A percentile compares a stretch with the other conserved stretches of the same genome.
Conservation (phyloP, 177 flowering plant species). For the Vitis hybrid region DNA sequence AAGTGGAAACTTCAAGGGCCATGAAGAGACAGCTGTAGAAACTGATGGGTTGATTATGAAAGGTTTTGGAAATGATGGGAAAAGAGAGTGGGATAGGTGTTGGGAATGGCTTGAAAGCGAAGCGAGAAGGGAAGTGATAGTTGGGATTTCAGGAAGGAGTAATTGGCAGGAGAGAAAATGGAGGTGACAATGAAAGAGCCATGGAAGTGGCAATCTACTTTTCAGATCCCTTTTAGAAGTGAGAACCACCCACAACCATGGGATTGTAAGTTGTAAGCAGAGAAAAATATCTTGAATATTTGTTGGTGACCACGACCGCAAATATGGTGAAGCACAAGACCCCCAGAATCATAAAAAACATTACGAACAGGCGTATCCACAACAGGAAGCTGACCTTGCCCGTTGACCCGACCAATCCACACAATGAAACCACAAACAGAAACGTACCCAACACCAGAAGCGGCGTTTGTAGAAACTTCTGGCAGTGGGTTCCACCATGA, state of each 20-base stretch:
- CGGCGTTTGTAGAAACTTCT: constrained; percentile 25
- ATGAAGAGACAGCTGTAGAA: constrained; percentile 11
- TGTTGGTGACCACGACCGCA: background rate
- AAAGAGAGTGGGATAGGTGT: background rate
- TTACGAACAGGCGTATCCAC: constrained; percentile 22
- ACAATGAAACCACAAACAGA: constrained; percentile 26
- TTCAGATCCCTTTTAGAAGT: too few species aligned
- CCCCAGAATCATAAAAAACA: constrained; percentile 24
- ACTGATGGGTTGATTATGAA: background rate
- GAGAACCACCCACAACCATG: too few species aligned
- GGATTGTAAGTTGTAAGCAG: too few species aligned
- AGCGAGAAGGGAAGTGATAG: background rate
- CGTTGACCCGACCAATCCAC: constrained; percentile 37
- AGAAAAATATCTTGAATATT: too few species aligned
- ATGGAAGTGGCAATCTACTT: too few species aligned
- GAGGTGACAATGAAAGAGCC: background rate
- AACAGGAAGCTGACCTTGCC: constrained; percentile 17
- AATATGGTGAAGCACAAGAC: constrained; percentile 29
- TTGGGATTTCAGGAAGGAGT: background rate
- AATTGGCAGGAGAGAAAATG: background rate
- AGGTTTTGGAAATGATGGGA: background rate
- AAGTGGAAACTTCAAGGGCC: constrained; percentile 10
- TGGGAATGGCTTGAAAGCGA: background rate
- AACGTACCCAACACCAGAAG: constrained; percentile 22
- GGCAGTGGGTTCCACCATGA: constrained; percentile 23